Base-by-base conservation (phyloP, 73 alveolate species). In the Tetrahymena thermophila region DNA sequence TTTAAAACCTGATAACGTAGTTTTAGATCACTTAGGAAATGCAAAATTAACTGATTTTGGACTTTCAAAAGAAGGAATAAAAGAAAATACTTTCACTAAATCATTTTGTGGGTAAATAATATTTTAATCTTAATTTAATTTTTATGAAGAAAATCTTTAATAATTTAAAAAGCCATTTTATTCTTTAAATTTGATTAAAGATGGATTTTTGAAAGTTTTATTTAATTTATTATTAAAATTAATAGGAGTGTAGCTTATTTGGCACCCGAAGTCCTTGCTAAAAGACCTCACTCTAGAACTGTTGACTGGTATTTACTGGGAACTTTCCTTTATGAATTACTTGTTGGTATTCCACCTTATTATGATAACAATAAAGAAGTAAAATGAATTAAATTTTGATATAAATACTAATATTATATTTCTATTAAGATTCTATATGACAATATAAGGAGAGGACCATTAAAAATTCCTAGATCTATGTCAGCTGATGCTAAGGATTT, bases 301-400 rank as follows among this genome's bases (percentile, higher is more conserved):
- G 98, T 98, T 4, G 99, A 98, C 96, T 99, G 99, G 99, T 99
- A 99, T 98, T 95, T 98, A 89, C 96, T 98, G 43, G 99, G 99
- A 15, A 99, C 98, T 25, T 95, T 98, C 35, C 43, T 98, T 34
- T 99, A 99, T 96, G 99, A 99, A 94, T 97, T 99, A 99, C 97
- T 98, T 43, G 99, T 98, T 28, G 99, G 99, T 31, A 94, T 97
- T 58, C 99, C 99, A 31, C 99, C 99, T 10, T 99, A 98, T 96
- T 99, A 98, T 95, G 94, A 98, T n/a, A 96, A 98, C 93, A 98
- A 97, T 96, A 98, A 98, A 93, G 99, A 99, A 56, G 98, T 96
- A 94, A 96, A 21, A 50, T 50, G 10, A 50, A 21, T 50, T 50
- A 2, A 10, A 14, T 19, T 19, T 15, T 1, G 31, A 50, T 5